Base-by-base conservation (phyloP, 2,329 filamentous ascomycete genomes). In the Claviceps africana region DNA sequence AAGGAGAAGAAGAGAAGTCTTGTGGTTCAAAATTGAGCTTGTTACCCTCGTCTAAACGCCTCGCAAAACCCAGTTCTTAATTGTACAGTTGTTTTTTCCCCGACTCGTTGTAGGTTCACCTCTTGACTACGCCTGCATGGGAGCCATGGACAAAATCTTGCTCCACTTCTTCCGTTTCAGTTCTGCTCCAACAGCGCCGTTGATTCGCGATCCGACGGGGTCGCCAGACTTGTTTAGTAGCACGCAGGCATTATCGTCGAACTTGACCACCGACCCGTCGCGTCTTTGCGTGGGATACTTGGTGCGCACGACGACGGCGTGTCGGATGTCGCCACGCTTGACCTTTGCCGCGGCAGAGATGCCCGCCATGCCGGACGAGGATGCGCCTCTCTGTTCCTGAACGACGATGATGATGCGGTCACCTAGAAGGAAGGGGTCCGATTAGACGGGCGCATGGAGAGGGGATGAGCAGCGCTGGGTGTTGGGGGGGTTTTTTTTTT, bases 171-270 rank as follows among this genome's bases (percentile, higher is more conserved):
- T 93, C 66, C 87, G 81, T 66, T 87, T 83, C 68, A 98, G 71
- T 74, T 98, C 93, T 31, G 83, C 78, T 54, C 89, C 93, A 45
- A 98, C 93, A 45, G 97, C 81, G 58, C 90, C 88, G 70, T 88
- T 95, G 74, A 96, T 80, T 66, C 93, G 84, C 17, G 86, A 89
- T 50, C 93, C 93, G 60, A 98, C 88, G 25, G 93, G 93, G 67
- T 98, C 93, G 44, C 93, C 94, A 10, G 88, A 79, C 78, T 97
- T 98, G 73, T 94, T 97, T 68, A 98, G 86, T 60, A 98, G 75
- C 46, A 98, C 93, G 67, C 93, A 98, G 47, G 93, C 93, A 70
- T 98, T 98, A 71, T 98, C 93, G 70, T 95, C 93, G 68, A 98
- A 98, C 60, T 83, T 83, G 59, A 98, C 84, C 47, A 93, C 82